Percentiles rank a stretch among this genome's conserved stretches.
These are phyloP conservation scores for Stellera chamaejasme DNA, from an alignment of 345 rosid genomes.

Conservation along the genomic window DNA sequence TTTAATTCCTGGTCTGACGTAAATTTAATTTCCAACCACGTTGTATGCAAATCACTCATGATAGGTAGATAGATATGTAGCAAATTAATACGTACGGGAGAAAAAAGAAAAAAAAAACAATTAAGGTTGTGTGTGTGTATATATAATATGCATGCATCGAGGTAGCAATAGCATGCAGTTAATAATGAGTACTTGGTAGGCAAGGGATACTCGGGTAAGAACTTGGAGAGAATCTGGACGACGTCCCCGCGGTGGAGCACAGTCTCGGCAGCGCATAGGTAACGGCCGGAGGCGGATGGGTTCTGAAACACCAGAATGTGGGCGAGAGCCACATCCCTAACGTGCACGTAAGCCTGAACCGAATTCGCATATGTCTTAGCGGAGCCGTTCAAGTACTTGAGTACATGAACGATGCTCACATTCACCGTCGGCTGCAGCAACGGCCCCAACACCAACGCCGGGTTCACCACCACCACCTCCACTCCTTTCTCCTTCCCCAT, in stretches of 20 bases:
- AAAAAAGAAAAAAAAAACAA: too few species aligned
- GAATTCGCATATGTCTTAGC: conserved; percentile 92
- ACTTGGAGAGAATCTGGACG: conserved; percentile 76
- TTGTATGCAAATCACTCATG: too few species aligned
- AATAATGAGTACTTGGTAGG: conserved; percentile 99
- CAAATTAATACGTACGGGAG: too few species aligned
- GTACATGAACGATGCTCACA: conserved; percentile 79
- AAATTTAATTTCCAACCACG: too few species aligned
- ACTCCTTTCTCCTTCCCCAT: conserved; percentile 67
- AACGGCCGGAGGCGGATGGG: conserved; percentile 87
- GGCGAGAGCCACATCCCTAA: conserved; percentile 75
- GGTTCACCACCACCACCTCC: conserved; percentile 81
- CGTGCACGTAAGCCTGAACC: conserved; percentile 86
- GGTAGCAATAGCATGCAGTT: too few species aligned
- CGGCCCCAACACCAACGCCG: conserved; percentile 86
- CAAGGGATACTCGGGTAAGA: conserved; percentile 87
- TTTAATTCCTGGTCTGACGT: too few species aligned
- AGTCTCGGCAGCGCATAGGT: conserved; percentile 75
- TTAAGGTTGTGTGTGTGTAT: too few species aligned
- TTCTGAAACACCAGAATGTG: conserved; percentile 75
- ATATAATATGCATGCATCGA: too few species aligned
- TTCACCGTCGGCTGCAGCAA: conserved; percentile 67
- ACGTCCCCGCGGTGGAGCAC: conserved; percentile 96
- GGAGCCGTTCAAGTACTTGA: conserved; percentile 88
- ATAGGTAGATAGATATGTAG: too few species aligned